A percentile compares a stretch with the other conserved stretches of the same genome.
Evolutionary conservation across 2,329 filamentous ascomycete species (phyloP).

Genomic region (Chaetomiaceae sp.): DNA sequence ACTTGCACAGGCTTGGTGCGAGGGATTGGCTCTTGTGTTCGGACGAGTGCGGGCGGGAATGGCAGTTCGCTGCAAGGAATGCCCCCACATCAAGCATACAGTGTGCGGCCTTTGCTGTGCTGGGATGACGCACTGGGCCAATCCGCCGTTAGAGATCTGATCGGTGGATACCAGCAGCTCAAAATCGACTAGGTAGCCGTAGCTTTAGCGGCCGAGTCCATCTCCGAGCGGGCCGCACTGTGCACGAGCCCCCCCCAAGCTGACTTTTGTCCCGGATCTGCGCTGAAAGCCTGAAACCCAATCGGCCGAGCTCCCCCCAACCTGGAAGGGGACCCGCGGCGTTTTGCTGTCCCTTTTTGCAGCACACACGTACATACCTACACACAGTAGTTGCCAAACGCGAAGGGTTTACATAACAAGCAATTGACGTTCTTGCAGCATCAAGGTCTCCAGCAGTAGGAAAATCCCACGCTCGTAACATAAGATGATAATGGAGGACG

Average conservation of each 20-base stretch:
- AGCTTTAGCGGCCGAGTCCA: not conserved
- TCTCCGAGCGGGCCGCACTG: conserved; percentile 7
- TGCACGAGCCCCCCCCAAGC: not conserved
- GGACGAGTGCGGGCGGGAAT: conserved; percentile 6
- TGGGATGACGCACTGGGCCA: conserved; percentile 3
- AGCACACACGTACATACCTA: no score
- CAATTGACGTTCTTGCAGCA: no score
- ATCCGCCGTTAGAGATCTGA: not conserved
- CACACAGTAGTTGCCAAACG: no score
- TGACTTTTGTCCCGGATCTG: no score
- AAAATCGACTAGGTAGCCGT: no score
- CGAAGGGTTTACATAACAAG: no score
- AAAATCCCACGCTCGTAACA: no score
- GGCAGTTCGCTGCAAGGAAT: conserved; percentile 11
- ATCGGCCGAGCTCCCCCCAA: not conserved
- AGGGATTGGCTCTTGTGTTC: conserved; percentile 11
- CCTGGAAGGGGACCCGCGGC: no score
- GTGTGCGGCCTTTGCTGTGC: not conserved
- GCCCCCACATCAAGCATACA: conserved; percentile 7
- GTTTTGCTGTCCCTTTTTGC: no score
- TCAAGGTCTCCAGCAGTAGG: no score
- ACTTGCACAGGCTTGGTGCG: not conserved
- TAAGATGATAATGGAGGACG: no score
- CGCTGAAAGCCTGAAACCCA: not conserved
- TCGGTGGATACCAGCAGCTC: not conserved